Conservation (phyloP, 345 rosid genomes). For the Sisymbrium altissimum region DNA sequence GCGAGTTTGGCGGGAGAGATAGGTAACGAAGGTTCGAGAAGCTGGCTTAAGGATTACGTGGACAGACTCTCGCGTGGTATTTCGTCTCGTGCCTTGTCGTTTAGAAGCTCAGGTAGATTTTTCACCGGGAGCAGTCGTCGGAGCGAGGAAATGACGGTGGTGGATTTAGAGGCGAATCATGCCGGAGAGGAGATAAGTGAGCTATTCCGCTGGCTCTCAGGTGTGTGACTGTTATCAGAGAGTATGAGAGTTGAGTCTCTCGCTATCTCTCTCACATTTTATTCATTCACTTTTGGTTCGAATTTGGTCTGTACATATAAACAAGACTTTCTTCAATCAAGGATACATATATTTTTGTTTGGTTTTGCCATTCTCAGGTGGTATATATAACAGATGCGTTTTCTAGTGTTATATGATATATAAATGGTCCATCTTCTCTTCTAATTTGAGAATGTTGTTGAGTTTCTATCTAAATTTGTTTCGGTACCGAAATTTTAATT, state of each 20-base stretch:
- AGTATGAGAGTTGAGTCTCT: background rate
- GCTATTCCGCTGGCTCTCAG: conserved; percentile 87
- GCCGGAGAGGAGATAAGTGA: conserved; percentile 92
- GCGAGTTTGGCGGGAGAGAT: conserved; percentile 55
- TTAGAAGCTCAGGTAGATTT: conserved; percentile 76
- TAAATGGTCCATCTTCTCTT: background rate
- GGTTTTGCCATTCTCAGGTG: background rate
- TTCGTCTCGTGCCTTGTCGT: conserved; percentile 69
- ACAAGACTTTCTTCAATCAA: background rate
- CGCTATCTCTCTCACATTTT: background rate
- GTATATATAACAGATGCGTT: background rate
- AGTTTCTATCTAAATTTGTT: background rate
- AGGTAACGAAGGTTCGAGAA: conserved; percentile 47
- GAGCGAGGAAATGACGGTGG: conserved; percentile 41
- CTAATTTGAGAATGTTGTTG: background rate
- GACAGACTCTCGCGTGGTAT: conserved; percentile 66
- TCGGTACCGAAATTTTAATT: background rate
- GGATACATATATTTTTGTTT: background rate
- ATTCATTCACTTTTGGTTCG: conserved; percentile 13
- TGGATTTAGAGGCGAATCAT: conserved; percentile 65
- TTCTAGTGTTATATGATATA: background rate
- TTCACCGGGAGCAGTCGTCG: conserved; percentile 81
- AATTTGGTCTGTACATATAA: conserved; percentile 21
- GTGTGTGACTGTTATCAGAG: conserved; percentile 43
- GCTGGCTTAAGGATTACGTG: conserved; percentile 82